A percentile compares a stretch with the other conserved stretches of the same genome.
Conservation (phyloP, 2,329 filamentous ascomycete genomes). For the Anisogramma anomala region DNA sequence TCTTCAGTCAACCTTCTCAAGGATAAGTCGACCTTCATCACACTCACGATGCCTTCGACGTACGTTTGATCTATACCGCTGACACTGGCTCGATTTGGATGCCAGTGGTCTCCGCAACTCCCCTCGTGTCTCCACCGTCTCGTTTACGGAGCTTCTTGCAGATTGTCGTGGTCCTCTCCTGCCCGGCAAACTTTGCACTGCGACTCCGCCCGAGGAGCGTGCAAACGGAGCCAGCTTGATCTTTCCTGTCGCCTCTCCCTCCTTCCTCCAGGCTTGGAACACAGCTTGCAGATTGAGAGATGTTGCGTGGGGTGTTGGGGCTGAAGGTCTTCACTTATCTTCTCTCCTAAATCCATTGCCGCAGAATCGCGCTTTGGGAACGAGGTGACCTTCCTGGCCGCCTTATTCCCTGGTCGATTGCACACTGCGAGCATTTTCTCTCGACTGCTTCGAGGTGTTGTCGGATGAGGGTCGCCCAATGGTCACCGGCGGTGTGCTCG, state of each 20-base stretch:
- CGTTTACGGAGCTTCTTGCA: conserved; percentile 40
- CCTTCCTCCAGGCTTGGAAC: conserved; percentile 34
- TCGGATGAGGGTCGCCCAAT: conserved; percentile 51
- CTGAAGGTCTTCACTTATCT: conserved; percentile 48
- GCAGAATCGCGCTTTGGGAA: conserved; percentile 24
- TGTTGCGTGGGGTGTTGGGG: conserved; percentile 63
- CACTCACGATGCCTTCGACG: conserved; percentile 18
- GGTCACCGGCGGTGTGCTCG: conserved; percentile 5
- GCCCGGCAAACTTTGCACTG: conserved; percentile 45
- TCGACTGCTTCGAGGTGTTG: conserved; percentile 56
- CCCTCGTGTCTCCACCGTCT: conserved; percentile 23
- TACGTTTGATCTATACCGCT: conserved; percentile 19
- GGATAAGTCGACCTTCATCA: conserved; percentile 22
- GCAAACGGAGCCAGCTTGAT: conserved; percentile 64
- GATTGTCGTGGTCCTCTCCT: conserved; percentile 75
- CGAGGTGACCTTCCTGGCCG: neutral
- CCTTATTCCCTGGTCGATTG: conserved; percentile 1
- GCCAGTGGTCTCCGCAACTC: neutral
- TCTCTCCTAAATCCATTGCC: conserved; percentile 71
- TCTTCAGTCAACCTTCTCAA: neutral
- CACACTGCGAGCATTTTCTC: conserved; percentile 34
- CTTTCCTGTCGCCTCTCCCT: conserved; percentile 53
- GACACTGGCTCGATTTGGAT: conserved; percentile 8
- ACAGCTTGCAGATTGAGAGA: conserved; percentile 45
- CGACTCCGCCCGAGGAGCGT: conserved; percentile 16